phyloP scores from a whole-genome alignment of 2,329 filamentous ascomycete genomes.

The Kalaharituber pfeilii region DNA sequence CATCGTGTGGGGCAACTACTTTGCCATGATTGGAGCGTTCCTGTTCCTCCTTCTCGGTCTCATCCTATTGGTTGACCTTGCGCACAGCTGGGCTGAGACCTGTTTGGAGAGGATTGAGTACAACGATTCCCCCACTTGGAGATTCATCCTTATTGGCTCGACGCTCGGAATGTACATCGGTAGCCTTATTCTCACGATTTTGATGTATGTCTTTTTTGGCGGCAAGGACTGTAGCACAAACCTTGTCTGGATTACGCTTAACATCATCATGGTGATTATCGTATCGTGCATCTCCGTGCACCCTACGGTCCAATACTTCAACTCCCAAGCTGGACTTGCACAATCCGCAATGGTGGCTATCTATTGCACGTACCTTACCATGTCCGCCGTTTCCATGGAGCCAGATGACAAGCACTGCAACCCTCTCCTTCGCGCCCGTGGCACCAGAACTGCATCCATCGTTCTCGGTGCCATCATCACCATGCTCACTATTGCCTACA shows the following conservation, averaged over 20 bases:
- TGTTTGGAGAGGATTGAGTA: slow-evolving; percentile 88
- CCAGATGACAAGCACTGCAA: slow-evolving; percentile 91
- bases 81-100: slow-evolving; percentile 93
- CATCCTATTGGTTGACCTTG: slow-evolving; percentile 81
- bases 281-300: slow-evolving; percentile 78
- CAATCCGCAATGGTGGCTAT: slow-evolving; percentile 93
- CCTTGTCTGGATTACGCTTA: slow-evolving; percentile 86
- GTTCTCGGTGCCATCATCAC: slow-evolving; percentile 88
- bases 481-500: slow-evolving; percentile 93
- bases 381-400: slow-evolving; percentile 97
- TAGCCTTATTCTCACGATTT: slow-evolving; percentile 79
- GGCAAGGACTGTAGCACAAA: slow-evolving; percentile 75
- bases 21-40: slow-evolving; percentile 74
- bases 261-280: slow-evolving; percentile 63
- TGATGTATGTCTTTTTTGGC: slow-evolving; percentile 97
- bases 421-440: slow-evolving; percentile 67
- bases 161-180: slow-evolving; percentile 86
- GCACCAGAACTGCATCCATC: slow-evolving; percentile 75
- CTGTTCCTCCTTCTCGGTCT: slow-evolving; percentile 85
- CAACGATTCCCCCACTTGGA: slow-evolving; percentile 69
- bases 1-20: slow-evolving; percentile 87
- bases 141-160: slow-evolving; percentile 71
- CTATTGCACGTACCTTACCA: slow-evolving; percentile 96
- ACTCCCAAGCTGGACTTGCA: slow-evolving; percentile 85
- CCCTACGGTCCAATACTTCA: slow-evolving; percentile 74